Percentiles rank a stretch among this genome's conserved stretches.
Conservation (phyloP, 306 rosid genomes). For the Hylodesmum podocarpum region DNA sequence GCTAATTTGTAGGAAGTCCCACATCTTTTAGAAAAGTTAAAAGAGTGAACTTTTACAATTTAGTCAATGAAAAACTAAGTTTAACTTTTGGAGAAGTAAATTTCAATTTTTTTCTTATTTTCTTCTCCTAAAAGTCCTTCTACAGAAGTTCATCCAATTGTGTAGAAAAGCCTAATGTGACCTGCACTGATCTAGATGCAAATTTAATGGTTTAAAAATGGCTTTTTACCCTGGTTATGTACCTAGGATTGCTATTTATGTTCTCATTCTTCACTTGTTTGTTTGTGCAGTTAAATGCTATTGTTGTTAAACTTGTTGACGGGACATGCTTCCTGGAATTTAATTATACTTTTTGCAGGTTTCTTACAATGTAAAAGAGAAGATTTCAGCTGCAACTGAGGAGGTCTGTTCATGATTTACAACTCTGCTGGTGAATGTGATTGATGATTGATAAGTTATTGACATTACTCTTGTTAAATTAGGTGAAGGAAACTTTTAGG, state of each 20-base stretch:
- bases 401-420: conserved; percentile 57
- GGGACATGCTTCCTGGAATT: conserved; percentile 4
- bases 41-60: too few species aligned
- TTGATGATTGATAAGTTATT: conserved; percentile 12
- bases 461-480: conserved; percentile 29
- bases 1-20: too few species aligned
- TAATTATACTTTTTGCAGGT: conserved; percentile 49
- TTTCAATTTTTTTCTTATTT: too few species aligned
- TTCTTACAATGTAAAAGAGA: conserved; percentile 80
- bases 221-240: neutral
- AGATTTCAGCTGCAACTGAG: conserved; percentile 78
- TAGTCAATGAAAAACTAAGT: too few species aligned
- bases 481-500: conserved; percentile 83
- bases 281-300: neutral
- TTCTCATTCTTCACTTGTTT: conserved; percentile 4
- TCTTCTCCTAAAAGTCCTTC: too few species aligned
- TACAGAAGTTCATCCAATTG: too few species aligned
- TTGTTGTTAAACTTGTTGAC: conserved; percentile 8
- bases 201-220: neutral
- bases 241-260: neutral
- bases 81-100: too few species aligned
- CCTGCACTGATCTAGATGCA: conserved; percentile 1
- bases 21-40: too few species aligned
- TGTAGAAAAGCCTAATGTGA: neutral
- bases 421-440: conserved; percentile 4